Evolutionary conservation across 805 yeast species (phyloP), one percentile per base, ranked within the genome.

Genomic region (Yamadazyma sp.): DNA sequence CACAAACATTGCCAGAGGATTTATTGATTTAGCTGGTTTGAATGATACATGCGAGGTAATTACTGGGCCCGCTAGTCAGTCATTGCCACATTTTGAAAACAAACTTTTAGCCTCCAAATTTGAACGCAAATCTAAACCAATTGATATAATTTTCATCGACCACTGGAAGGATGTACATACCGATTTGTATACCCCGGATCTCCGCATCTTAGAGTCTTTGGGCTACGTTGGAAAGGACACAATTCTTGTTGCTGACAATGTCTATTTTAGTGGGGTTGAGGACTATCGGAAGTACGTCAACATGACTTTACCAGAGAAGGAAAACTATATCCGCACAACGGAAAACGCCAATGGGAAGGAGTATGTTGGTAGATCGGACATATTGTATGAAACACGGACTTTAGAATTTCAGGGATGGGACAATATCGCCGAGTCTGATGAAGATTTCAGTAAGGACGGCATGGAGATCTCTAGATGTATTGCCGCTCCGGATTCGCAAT

Each of bases 131-230:
- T 20, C 28, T 9, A 19, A 37, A 14, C 45, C 62, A 1, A 45
- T 64, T 1, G 73, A 68, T 37, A 48, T 70, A 26, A 48, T 65
- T 3, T 62, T 71, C 36, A 54, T 71, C 32, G 71, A 71, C 47
- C 76, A 71, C 42, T 50, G 55, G 48, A 64, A 64, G 37, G 56
- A 55, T 11, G 31, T 46, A 30, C 71, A 69, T 42, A 54, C 67
- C 16, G 56, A 55, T 11, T 32, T 46, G 31, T 71, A 69, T 42
- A 54, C 67, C 16, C 66, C 73, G 4, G 75, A 71, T 40, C 49
- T 70, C 21, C 50, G 75, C 22, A 57, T 67, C 3, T 44, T 70
- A 25, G 77, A 71, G 42, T 45, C 70, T 0, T 44, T 66, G 28
- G 61, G 64, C 10, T 52, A 68, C 35, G 52, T 71, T 28, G 61